A percentile compares a stretch with the other conserved stretches of the same genome.
Conservation (phyloP, 257 asterid genomes). For the Gynochthodes officinalis region DNA sequence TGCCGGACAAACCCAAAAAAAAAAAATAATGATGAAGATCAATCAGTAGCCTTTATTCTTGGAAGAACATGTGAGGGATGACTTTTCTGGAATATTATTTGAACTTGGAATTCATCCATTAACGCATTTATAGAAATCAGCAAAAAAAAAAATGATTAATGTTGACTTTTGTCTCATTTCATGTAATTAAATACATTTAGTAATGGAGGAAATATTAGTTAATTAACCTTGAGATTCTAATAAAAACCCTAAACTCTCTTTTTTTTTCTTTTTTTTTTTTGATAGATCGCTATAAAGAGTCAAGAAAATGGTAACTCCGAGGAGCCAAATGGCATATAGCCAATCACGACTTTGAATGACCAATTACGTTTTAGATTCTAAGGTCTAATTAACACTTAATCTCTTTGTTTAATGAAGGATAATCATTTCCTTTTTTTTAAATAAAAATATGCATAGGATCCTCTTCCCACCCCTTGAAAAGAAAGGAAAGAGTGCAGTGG, state of each 20-base stretch:
- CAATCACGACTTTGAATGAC: background rate
- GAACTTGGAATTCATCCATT: background rate
- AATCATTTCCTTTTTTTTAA: background rate
- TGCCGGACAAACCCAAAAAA: too few species aligned
- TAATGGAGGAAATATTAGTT: background rate
- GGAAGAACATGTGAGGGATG: constrained; percentile 16
- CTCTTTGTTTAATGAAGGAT: background rate
- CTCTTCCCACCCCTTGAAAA: background rate
- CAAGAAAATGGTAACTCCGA: constrained; percentile 2
- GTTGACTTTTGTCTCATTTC: constrained; percentile 7
- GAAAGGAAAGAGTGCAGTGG: too few species aligned
- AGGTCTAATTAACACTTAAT: background rate
- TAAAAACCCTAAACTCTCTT: background rate
- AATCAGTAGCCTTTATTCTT: background rate
- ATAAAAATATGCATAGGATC: constrained; percentile 7
- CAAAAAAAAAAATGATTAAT: background rate
- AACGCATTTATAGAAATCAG: background rate
- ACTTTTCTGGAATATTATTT: background rate
- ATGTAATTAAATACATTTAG: background rate
- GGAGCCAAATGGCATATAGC: constrained; percentile 1
- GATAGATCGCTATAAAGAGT: background rate
- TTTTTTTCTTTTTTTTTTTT: background rate
- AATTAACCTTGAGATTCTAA: background rate
- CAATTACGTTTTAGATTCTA: background rate
- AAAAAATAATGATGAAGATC: background rate